Base-by-base conservation (phyloP, 306 rosid genomes). In the Herpetospermum pedunculosum region DNA sequence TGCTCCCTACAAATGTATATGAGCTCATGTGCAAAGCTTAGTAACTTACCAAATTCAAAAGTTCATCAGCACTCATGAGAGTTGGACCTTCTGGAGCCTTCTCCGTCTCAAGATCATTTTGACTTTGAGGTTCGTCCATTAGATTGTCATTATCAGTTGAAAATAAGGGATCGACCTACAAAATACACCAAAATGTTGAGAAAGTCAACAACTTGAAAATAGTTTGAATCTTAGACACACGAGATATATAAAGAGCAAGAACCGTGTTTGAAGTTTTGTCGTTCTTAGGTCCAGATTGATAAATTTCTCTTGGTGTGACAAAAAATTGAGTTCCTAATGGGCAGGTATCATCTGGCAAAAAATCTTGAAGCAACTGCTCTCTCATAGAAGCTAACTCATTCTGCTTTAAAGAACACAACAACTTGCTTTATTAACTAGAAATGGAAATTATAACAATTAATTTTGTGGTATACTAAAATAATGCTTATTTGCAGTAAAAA, bases 11-110 rank as follows among this genome's bases (percentile, higher is more conserved):
- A 37, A 15, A 46, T 23, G 44, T 30, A 71, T 73, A 73, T 18
- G 63, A 72, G 54, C 54, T 13, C 8, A 44, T 69, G 23, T 44
- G 23, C 53, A 68, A 13, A 68, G 53, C 14, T 41, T 68, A 41
- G 54, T 32, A 70, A 86, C 92, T 80, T 81, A 89, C 93, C 35
- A 88, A 87, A 76, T 86, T 83, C 81, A 92, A 81, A 73, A 89
- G 85, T 77, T 92, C 87, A 70, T 92, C 91, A 57, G 88, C 87
- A 53, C 89, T 89, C n/a, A 88, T 50, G 64, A 91, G 70, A 85
- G 62, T 79, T 47, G 68, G 79, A 80, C 72, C 86, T 70, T 79
- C 87, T 23, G 62, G 69, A 46, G 69, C 70, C 44, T 62, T 60
- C 53, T 74, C 81, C 58, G 74, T 58, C 70, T 65, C 77, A 6